A percentile compares a stretch with the other conserved stretches of the same genome.
phyloP scores from a whole-genome alignment of 1,284 basidiomycete genomes.

The Cryptococcus sp. region DNA sequence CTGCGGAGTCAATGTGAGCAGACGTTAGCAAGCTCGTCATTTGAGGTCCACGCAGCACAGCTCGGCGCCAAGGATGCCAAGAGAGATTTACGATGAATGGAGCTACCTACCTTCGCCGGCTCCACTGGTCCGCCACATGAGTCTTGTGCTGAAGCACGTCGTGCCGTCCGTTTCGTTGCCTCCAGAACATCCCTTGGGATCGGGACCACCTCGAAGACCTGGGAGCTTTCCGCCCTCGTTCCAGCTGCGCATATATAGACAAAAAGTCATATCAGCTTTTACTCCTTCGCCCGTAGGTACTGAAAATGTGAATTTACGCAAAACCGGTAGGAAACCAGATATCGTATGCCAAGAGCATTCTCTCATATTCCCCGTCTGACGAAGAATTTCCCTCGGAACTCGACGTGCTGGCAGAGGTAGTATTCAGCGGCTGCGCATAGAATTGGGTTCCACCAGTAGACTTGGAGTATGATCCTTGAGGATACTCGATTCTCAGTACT shows the following conservation, averaged over 20 bases:
- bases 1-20: conserved; percentile 18
- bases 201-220: conserved; percentile 50
- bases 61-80: neutral
- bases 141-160: conserved; percentile 50
- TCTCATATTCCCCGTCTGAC: conserved; percentile 41
- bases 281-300: neutral
- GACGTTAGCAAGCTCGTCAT: neutral
- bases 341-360: conserved; percentile 46
- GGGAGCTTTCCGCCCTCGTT: conserved; percentile 53
- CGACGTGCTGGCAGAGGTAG: conserved; percentile 11
- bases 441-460: conserved; percentile 52
- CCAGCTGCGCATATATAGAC: conserved; percentile 20
- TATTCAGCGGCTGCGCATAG: conserved; percentile 40
- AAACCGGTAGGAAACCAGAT: conserved; percentile 43
- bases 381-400: conserved; percentile 19
- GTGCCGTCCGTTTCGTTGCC: conserved; percentile 49
- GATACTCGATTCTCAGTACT: conserved; percentile 49
- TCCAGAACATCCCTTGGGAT: conserved; percentile 48
- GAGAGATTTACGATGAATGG: neutral
- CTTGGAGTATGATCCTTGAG: conserved; percentile 48
- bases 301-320: conserved; percentile 29
- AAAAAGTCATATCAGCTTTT: conserved; percentile 1
- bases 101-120: conserved; percentile 42
- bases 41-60: neutral
- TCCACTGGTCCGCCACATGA: conserved; percentile 52